These are phyloP conservation scores for Spatholobus suberectus DNA, from an alignment of 306 rosid genomes.

Conservation along the genomic window DNA sequence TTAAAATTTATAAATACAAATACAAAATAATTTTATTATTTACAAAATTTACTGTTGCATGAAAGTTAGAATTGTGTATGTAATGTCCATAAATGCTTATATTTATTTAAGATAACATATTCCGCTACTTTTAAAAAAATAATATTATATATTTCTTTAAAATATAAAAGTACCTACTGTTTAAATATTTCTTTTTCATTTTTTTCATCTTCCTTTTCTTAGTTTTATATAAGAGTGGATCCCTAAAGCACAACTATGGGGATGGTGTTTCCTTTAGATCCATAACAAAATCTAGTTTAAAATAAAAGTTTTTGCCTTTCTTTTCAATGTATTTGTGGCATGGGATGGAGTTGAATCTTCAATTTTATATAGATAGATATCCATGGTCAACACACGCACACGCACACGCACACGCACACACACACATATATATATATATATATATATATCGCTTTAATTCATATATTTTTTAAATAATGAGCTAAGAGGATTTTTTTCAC, in stretches of 20 bases:
- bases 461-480: constrained; percentile 20
- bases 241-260: neutral
- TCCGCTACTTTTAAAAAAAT: neutral
- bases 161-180: neutral
- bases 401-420: too few relatives aligned
- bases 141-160: neutral
- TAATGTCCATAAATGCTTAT: neutral
- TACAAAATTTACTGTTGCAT: neutral
- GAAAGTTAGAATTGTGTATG: neutral
- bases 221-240: neutral
- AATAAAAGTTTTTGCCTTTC: neutral
- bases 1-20: neutral
- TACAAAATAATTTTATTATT: neutral
- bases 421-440: too few relatives aligned
- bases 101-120: neutral
- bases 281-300: neutral
- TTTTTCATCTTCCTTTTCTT: neutral
- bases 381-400: constrained; percentile 49
- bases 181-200: neutral
- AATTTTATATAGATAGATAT: constrained; percentile 31
- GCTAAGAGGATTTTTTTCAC: constrained; percentile 32
- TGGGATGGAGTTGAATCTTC: constrained; percentile 34
- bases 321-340: neutral
- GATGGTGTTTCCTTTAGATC: neutral
- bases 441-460: constrained; percentile 39